A percentile compares a stretch with the other conserved stretches of the same genome.
phyloP scores from a whole-genome alignment of 2,329 filamentous ascomycete species.

The Penicillium brasilianum region DNA sequence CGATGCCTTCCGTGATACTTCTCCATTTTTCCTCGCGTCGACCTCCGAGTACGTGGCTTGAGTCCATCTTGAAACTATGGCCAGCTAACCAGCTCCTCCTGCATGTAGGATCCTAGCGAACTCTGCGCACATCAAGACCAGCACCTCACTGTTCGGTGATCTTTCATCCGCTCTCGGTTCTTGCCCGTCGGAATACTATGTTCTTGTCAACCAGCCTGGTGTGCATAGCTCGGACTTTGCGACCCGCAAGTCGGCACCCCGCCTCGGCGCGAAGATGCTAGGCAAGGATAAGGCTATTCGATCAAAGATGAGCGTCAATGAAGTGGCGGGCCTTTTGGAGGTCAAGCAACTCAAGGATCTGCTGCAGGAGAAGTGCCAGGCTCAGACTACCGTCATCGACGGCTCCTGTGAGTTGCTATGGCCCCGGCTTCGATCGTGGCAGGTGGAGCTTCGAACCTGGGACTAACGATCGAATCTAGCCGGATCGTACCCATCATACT shows the following conservation, averaged over 20 bases:
- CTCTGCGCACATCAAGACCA: conserved; percentile 51
- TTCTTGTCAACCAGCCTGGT: conserved; percentile 78
- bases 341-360: conserved; percentile 47
- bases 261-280: conserved; percentile 58
- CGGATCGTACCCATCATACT: conserved; percentile 45
- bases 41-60: conserved; percentile 70
- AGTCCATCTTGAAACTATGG: conserved; percentile 12
- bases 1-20: conserved; percentile 81
- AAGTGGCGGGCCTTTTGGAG: conserved; percentile 59
- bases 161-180: conserved; percentile 58
- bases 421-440: conserved; percentile 7
- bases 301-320: conserved; percentile 59
- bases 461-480: conserved; percentile 35
- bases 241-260: conserved; percentile 57
- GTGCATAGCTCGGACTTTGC: conserved; percentile 72
- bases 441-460: conserved; percentile 3
- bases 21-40: conserved; percentile 87
- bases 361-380: conserved; percentile 56
- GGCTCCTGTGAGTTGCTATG: conserved; percentile 43
- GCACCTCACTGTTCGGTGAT: conserved; percentile 49
- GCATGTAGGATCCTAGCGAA: conserved; percentile 44
- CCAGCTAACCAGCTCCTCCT: conserved; percentile 33
- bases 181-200: conserved; percentile 77
- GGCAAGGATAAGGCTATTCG: conserved; percentile 56
- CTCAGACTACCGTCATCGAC: conserved; percentile 51